Evolutionary conservation across 2,329 filamentous ascomycete genomes (phyloP).

Genomic region (Trichoderma pleuroti): DNA sequence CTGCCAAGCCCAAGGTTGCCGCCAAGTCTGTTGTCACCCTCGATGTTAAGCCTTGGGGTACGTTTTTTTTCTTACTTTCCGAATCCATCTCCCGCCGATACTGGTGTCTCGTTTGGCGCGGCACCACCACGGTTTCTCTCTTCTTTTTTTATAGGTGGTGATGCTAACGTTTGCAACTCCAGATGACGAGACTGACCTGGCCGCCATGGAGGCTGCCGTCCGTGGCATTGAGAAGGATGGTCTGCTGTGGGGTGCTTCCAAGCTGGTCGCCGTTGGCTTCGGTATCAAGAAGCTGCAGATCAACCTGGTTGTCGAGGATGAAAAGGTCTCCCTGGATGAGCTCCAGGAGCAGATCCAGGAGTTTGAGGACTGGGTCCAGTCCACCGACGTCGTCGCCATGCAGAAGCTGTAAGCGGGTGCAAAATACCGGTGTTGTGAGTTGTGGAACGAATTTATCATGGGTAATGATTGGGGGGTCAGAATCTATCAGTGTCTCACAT

Average conservation of each 20-base stretch:
- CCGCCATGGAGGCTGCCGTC: slow-evolving; percentile 73
- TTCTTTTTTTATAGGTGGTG: neutral
- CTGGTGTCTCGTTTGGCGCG: neutral
- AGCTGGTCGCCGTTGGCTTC: slow-evolving; percentile 87
- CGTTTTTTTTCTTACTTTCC: slow-evolving; percentile 34
- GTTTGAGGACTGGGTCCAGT: slow-evolving; percentile 95
- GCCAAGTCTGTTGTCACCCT: slow-evolving; percentile 96
- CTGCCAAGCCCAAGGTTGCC: slow-evolving; percentile 80
- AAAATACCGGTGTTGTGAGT: neutral
- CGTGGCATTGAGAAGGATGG: slow-evolving; percentile 85
- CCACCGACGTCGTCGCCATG: slow-evolving; percentile 85
- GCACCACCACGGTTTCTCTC: too few relatives aligned
- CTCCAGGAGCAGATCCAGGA: slow-evolving; percentile 79
- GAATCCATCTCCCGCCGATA: neutral
- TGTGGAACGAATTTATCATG: slow-evolving; percentile 20
- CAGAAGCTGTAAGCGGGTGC: slow-evolving; percentile 71
- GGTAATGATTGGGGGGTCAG: slow-evolving; percentile 20
- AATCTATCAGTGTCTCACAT: slow-evolving; percentile 18
- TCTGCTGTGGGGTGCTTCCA: slow-evolving; percentile 91
- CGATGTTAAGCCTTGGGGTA: slow-evolving; percentile 99
- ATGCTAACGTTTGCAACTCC: neutral
- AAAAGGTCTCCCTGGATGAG: slow-evolving; percentile 85
- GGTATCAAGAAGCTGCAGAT: slow-evolving; percentile 99
- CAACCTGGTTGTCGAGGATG: slow-evolving; percentile 95
- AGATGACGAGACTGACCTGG: slow-evolving; percentile 95